phyloP scores from a whole-genome alignment of 83 land plant genomes.

The Thuja plicata region DNA sequence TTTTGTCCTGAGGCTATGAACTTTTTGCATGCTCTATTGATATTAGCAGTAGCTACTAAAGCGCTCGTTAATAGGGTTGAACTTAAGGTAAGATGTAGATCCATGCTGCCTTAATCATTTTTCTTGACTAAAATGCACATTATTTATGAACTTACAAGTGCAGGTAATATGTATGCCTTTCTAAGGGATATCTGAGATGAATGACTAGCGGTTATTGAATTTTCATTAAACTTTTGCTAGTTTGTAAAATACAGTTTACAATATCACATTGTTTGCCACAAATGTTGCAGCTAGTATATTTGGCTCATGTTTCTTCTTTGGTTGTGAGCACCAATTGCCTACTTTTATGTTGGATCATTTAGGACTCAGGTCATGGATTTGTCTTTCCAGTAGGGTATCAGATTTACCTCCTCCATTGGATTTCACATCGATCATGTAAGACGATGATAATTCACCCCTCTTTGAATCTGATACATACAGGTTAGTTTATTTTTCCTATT shows the following conservation, averaged over 20 bases:
- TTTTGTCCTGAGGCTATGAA: slow-evolving; percentile 83
- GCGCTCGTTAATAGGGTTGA: slow-evolving; percentile 6
- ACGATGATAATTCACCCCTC: slow-evolving; percentile 52
- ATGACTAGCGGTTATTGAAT: not conserved
- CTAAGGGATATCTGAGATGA: not conserved
- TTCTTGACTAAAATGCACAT: not conserved
- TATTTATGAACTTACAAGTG: not conserved
- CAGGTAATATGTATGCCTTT: not conserved
- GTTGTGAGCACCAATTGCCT: slow-evolving; percentile 25
- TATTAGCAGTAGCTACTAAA: slow-evolving; percentile 45
- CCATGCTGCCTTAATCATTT: not conserved
- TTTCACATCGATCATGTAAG: slow-evolving; percentile 50
- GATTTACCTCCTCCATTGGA: slow-evolving; percentile 37
- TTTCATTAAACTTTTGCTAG: not conserved
- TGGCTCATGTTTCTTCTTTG: slow-evolving; percentile 12
- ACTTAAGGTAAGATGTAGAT: not conserved
- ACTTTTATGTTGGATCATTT: slow-evolving; percentile 48
- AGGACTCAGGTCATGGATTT: slow-evolving; percentile 49
- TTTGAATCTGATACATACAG: slow-evolving; percentile 71
- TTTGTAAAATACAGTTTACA: not conserved
- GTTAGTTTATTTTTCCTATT: slow-evolving; percentile 27
- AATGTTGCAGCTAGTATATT: not conserved
- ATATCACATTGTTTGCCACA: not conserved
- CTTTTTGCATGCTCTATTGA: slow-evolving; percentile 61
- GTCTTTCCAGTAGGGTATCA: slow-evolving; percentile 25